Conservation (phyloP, 768 basidiomycete species). For the Stropharia rugosoannulata region DNA sequence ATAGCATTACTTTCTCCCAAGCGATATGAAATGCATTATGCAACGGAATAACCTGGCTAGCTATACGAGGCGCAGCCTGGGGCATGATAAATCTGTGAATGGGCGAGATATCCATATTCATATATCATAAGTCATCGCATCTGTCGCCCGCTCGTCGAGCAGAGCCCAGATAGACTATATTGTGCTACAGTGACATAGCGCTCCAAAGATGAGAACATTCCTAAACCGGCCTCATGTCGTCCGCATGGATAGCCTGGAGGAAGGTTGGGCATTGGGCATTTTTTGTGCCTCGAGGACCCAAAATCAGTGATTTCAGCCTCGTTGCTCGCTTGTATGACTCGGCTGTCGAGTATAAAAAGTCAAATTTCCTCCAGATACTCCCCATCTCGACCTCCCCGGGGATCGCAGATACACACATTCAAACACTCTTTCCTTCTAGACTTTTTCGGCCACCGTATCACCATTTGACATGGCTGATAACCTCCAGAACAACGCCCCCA, state of each 20-base stretch:
- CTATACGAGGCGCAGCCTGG: too few species aligned
- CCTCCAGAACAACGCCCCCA: slow-evolving; percentile 22
- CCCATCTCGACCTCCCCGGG: slow-evolving; percentile 19
- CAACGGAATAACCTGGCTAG: too few species aligned
- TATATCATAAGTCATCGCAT: neutral
- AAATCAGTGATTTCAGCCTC: slow-evolving; percentile 14
- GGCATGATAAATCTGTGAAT: too few species aligned
- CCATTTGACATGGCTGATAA: slow-evolving; percentile 19
- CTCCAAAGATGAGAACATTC: neutral
- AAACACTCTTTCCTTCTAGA: slow-evolving; percentile 1
- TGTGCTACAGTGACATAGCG: neutral
- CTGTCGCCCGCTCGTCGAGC: too few species aligned
- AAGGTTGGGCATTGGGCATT: slow-evolving; percentile 1
- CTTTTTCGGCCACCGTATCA: slow-evolving; percentile 3
- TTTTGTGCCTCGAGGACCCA: slow-evolving; percentile 16
- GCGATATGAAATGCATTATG: too few species aligned
- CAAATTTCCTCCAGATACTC: neutral
- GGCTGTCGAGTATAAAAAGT: slow-evolving; percentile 16
- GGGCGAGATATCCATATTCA: too few species aligned
- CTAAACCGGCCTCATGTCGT: slow-evolving; percentile 14
- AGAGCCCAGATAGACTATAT: neutral
- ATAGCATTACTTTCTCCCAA: too few species aligned
- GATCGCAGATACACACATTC: slow-evolving; percentile 12
- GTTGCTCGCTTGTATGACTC: slow-evolving; percentile 6
- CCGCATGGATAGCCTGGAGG: slow-evolving; percentile 7